phyloP scores from a whole-genome alignment of 2,329 filamentous ascomycete species.

The Aspergillus pseudotamarii region DNA sequence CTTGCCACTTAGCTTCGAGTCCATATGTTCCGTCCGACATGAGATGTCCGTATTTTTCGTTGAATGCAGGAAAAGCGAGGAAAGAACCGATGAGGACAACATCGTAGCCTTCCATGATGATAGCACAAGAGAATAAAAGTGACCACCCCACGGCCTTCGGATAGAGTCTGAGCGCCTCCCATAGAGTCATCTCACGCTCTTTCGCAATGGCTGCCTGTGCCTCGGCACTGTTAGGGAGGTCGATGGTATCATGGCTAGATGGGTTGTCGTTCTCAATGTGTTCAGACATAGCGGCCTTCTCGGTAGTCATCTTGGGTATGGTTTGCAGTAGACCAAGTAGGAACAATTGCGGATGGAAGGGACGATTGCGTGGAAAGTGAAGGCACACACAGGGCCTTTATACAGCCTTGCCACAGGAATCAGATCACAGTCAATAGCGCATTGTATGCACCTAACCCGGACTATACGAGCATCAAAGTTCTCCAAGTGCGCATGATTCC shows the following conservation, averaged over 20 bases:
- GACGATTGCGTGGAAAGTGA: neutral
- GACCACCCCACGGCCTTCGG: constrained; percentile 41
- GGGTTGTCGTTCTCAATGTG: constrained; percentile 10
- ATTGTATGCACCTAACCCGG: neutral
- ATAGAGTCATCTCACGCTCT: constrained; percentile 35
- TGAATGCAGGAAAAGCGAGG: constrained; percentile 33
- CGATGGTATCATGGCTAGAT: neutral
- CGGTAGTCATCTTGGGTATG: neutral
- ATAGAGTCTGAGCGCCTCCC: constrained; percentile 27
- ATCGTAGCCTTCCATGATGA: constrained; percentile 47
- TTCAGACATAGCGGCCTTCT: neutral
- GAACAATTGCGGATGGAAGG: neutral
- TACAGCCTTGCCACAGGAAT: neutral
- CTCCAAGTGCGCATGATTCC: neutral
- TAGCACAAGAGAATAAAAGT: constrained; percentile 35
- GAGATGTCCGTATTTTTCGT: constrained; percentile 17
- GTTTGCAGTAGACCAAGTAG: neutral
- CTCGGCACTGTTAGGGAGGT: constrained; percentile 6
- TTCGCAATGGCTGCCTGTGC: constrained; percentile 11
- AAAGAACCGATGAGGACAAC: constrained; percentile 36
- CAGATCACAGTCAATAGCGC: neutral
- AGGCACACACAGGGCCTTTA: neutral
- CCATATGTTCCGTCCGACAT: constrained; percentile 26
- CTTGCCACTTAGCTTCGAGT: constrained; percentile 39
- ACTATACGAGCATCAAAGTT: neutral